A percentile compares a stretch with the other conserved stretches of the same genome.
phyloP scores from a whole-genome alignment of 2,329 filamentous ascomycete species.

The Neofusicoccum sp. region DNA sequence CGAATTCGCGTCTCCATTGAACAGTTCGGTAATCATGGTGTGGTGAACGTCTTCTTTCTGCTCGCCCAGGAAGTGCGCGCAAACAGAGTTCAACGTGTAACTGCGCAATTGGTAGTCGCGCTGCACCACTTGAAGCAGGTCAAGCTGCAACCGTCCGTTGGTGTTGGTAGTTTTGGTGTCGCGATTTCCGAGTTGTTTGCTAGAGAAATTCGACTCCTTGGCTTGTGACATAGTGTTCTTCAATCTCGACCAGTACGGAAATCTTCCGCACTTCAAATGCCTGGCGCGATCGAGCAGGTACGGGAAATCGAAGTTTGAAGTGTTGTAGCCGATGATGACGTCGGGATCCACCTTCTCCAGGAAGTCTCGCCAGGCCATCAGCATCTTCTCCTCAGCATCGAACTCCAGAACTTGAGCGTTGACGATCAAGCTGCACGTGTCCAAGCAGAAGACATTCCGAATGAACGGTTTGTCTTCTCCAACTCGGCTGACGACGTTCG shows the following conservation, averaged over 20 bases:
- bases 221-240: conserved; percentile 67
- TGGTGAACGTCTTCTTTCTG: conserved; percentile 99
- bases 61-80: conserved; percentile 88
- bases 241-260: conserved; percentile 85
- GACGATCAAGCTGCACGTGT: conserved; percentile 88
- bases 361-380: conserved; percentile 90
- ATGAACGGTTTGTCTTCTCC: conserved; percentile 96
- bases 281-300: conserved; percentile 87
- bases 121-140: conserved; percentile 91
- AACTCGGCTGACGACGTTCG: conserved; percentile 90
- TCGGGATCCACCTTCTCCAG: conserved; percentile 88
- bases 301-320: conserved; percentile 96
- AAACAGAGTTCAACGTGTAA: conserved; percentile 96
- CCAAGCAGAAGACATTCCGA: conserved; percentile 92
- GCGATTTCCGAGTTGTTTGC: conserved; percentile 96
- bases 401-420: conserved; percentile 91
- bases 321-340: conserved; percentile 98
- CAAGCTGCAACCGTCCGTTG: conserved; percentile 87
- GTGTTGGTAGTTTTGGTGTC: conserved; percentile 94
- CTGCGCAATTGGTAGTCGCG: conserved; percentile 92
- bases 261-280: conserved; percentile 74
- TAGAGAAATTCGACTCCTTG: conserved; percentile 84
- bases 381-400: conserved; percentile 78
- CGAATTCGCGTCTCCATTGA: conserved; percentile 93
- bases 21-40: conserved; percentile 98